phyloP scores from a whole-genome alignment of 495 filamentous ascomycete genomes.

The Friedmanniomyces endolithicus region DNA sequence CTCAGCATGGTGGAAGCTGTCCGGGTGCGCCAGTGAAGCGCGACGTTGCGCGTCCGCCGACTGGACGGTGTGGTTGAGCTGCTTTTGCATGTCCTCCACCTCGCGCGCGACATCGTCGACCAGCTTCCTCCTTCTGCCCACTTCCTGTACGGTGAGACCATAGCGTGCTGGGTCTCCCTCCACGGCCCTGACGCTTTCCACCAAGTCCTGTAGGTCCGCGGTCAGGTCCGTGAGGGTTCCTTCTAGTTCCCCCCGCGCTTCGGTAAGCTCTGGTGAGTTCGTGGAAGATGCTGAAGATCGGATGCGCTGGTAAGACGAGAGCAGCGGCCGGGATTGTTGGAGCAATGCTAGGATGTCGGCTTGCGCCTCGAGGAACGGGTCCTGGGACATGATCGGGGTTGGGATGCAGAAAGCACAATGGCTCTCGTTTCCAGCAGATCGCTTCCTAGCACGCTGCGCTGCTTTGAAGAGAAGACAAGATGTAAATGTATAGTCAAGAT shows the following conservation, averaged over 20 bases:
- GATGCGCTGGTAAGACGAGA: conserved; percentile 92
- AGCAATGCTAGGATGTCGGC: conserved; percentile 78
- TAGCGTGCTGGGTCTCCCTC: conserved; percentile 83
- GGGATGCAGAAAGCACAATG: no score
- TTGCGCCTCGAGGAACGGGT: conserved; percentile 91
- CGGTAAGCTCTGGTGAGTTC: conserved; percentile 69
- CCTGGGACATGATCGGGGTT: conserved; percentile 23
- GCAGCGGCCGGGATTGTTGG: conserved; percentile 65
- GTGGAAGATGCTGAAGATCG: conserved; percentile 63
- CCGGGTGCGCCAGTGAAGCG: conserved; percentile 50
- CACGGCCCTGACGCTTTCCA: conserved; percentile 75
- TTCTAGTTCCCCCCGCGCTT: conserved; percentile 74
- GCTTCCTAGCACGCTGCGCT: no score
- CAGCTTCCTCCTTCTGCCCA: conserved; percentile 63
- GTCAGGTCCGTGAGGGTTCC: conserved; percentile 59
- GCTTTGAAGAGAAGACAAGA: no score
- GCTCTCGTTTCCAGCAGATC: no score
- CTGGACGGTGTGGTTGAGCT: conserved; percentile 49
- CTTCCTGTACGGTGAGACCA: conserved; percentile 74
- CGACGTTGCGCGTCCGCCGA: conserved; percentile 25
- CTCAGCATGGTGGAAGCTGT: conserved; percentile 45
- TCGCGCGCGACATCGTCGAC: conserved; percentile 84
- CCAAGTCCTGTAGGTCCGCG: conserved; percentile 79
- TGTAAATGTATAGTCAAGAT: no score
- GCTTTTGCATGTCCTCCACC: conserved; percentile 75